Evolutionary conservation across 2,329 filamentous ascomycete species (phyloP).

Genomic region (Ophioceras dolichostomum): DNA sequence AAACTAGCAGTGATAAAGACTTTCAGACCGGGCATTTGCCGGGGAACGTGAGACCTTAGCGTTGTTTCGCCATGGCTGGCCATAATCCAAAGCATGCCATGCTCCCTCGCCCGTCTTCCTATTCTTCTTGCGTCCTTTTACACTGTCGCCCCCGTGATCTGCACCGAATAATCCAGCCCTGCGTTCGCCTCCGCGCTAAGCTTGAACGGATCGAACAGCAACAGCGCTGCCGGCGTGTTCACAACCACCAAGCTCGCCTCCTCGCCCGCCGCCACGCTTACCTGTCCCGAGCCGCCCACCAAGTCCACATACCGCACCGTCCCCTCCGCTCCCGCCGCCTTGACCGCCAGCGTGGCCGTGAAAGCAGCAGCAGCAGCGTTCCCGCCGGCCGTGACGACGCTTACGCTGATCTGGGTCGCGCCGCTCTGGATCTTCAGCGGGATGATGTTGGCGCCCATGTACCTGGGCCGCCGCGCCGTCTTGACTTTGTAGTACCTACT

Average conservation of each 20-base stretch:
- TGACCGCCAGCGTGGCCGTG: conserved; percentile 27
- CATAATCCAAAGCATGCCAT: too few relatives aligned
- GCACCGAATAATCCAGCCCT: background rate
- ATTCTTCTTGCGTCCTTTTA: too few relatives aligned
- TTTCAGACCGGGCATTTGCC: too few relatives aligned
- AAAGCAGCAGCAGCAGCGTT: conserved; percentile 12
- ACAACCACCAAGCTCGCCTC: conserved; percentile 32
- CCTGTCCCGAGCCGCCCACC: conserved; percentile 19
- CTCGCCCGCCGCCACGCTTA: conserved; percentile 22
- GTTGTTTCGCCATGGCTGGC: too few relatives aligned
- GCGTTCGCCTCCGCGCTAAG: background rate
- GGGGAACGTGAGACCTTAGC: too few relatives aligned
- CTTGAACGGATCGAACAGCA: conserved; percentile 25
- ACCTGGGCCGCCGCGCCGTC: conserved; percentile 25
- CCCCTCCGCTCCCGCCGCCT: conserved; percentile 8
- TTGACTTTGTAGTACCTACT: conserved; percentile 36
- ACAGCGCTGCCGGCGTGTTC: conserved; percentile 29
- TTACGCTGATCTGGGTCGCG: conserved; percentile 5
- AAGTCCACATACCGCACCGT: conserved; percentile 24
- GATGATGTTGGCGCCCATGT: conserved; percentile 38
- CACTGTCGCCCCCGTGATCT: background rate
- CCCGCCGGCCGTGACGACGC: conserved; percentile 4
- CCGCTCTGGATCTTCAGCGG: conserved; percentile 23
- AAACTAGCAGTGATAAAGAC: too few relatives aligned
- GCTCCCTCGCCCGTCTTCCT: too few relatives aligned